Base-by-base conservation (phyloP, 495 filamentous ascomycete genomes). In the Penicillium crystallinum region DNA sequence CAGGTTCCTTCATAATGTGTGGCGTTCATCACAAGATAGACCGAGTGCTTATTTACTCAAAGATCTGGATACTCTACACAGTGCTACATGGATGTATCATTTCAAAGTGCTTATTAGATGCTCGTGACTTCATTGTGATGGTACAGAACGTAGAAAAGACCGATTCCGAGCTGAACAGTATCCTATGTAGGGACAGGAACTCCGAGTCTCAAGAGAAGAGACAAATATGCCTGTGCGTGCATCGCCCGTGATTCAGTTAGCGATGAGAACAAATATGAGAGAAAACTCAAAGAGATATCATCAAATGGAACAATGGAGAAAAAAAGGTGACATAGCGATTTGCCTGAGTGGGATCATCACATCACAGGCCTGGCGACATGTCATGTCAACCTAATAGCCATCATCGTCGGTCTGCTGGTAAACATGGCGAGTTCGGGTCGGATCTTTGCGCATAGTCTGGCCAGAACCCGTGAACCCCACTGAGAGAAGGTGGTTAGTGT, bases 401-500 rank as follows among this genome's bases (percentile, higher is more conserved):
- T 91, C 79, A 31, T 96, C 89, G 11, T 90, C 89, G 57, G 75
- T 84, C 44, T 86, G 78, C 64, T 93, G 85, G 68, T 95, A 96
- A 52, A 92, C 86, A 64, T 96, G 90, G 54, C 90, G 86, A 58
- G 81, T 86, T 54, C 93, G 77, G 34, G 85, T 81, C 22, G 85
- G 82, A 66, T 96, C 92, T 63, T 95, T 96, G 59, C 90, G 87
- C 93, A 97, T 97, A 47, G 83, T 77, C 64, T 93, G 89, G 30
- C 93, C 93, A 35, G 91, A 96, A 35, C 93, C 93, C 14, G 91
- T 96, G 62, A 97, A 96, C 14, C 93, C 93, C 56, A 98, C 93
- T 96, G 47, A 22, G 51, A 40, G 55, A 43, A 37, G 21, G 52
- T 39, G 54, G 15, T 57, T 37, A 49, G 35, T 17, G 6, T 56